Conservation (phyloP, 257 asterid species). For the Solanum paucissectum region DNA sequence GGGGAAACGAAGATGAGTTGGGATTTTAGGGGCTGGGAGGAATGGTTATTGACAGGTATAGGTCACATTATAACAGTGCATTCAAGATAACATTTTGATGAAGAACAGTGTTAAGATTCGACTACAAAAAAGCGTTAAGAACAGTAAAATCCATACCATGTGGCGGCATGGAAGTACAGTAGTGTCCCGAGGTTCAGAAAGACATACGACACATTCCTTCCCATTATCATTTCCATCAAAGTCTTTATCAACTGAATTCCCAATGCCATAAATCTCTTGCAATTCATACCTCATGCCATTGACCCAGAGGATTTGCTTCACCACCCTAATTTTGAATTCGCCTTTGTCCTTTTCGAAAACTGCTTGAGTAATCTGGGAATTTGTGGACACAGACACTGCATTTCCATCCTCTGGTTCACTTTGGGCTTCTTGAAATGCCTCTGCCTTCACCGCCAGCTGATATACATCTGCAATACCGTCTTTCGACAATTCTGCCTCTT, state of each 20-base stretch:
- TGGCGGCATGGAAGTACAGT: constrained; percentile 92
- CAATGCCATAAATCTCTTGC: constrained; percentile 84
- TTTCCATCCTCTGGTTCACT: constrained; percentile 17
- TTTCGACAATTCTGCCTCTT: constrained; percentile 43
- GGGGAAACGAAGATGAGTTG: not conserved
- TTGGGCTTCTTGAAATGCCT: constrained; percentile 30
- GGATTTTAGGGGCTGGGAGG: not conserved
- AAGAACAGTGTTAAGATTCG: not conserved
- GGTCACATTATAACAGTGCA: not conserved
- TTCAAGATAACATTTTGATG: not conserved
- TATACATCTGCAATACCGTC: constrained; percentile 51
- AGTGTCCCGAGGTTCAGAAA: constrained; percentile 78
- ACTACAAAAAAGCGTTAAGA: not conserved
- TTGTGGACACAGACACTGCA: constrained; percentile 27
- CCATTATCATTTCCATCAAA: constrained; percentile 67
- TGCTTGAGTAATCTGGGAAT: constrained; percentile 78
- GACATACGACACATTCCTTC: constrained; percentile 87
- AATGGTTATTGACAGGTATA: not conserved
- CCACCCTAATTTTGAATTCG: constrained; percentile 55
- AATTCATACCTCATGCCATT: constrained; percentile 74
- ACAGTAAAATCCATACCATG: constrained; percentile 39
- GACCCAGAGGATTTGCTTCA: constrained; percentile 80
- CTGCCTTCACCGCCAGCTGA: constrained; percentile 84
- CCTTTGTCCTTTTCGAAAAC: constrained; percentile 77
- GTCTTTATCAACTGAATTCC: constrained; percentile 64